Base-by-base conservation (phyloP, 495 filamentous ascomycete species). In the Xylaria curta region DNA sequence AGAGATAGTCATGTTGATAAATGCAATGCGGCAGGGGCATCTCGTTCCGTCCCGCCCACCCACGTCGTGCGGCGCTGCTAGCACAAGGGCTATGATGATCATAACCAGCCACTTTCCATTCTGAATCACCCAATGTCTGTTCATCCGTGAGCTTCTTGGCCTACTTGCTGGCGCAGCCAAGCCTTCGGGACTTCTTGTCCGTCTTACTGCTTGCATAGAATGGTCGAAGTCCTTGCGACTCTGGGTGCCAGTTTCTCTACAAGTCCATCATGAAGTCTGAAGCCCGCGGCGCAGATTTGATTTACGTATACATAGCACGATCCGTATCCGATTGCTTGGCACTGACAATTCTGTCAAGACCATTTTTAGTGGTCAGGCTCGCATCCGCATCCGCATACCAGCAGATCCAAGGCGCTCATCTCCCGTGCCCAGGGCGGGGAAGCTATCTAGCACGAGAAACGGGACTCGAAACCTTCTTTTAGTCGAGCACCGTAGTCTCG, bases 131-230 rank as follows among this genome's bases (percentile, higher is more conserved):
- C 38, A 44, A 59, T 59, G 53, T 42, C 13, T 68, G 24, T 59
- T 68, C 38, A 36, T 60, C 40, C 9, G 44, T 28, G 44, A 61
- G 44, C 58, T 49, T 62, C 68, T 70, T 62, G 68, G 56, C 68
- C 66, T 51, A 64, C 47, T 42, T 69, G 46, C 59, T 70, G 54
- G 62, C 62, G 69, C 69, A 60, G 69, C 69, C 69, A 71, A 71
- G 69, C 69, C 53, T 60, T 71, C 69, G 69, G 69, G 69, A 71
- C 62, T 59, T 59, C 38, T 17, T 56, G 61, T 60, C 69, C 69
- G 69, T 71, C 69, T 71, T 66, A 71, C 69, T 47, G 51, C 69
- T 36, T 71, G 69, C 61, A 65, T 71, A 51, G 38, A 60, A 60
- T 60, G 38, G 42, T 28, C 33, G 21, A 66, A 66, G 59, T 31